Evolutionary conservation across 2,329 filamentous ascomycete genomes (phyloP).

Genomic region (Claviceps fusiformis): DNA sequence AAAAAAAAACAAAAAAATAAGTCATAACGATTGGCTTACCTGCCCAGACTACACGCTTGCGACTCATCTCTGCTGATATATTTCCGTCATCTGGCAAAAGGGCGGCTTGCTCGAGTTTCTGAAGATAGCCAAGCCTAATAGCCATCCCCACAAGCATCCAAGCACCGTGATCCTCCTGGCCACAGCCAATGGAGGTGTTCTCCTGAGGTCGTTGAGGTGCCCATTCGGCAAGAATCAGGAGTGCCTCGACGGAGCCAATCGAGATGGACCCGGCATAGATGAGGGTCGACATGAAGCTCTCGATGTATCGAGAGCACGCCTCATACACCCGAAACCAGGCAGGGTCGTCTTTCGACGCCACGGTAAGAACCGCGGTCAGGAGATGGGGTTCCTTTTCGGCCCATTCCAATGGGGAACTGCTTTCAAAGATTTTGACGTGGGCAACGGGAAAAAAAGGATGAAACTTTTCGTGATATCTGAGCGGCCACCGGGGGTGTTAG

Average conservation of each 20-base stretch:
- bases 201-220: slow-evolving; percentile 51
- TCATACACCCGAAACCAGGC: slow-evolving; percentile 50
- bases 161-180: slow-evolving; percentile 59
- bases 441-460: slow-evolving; percentile 60
- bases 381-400: slow-evolving; percentile 51
- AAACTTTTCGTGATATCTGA: slow-evolving; percentile 49
- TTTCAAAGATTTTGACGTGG: slow-evolving; percentile 42
- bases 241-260: slow-evolving; percentile 57
- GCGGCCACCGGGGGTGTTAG: slow-evolving; percentile 4
- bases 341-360: slow-evolving; percentile 57
- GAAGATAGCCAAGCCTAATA: slow-evolving; percentile 54
- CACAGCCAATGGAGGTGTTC: slow-evolving; percentile 51
- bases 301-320: slow-evolving; percentile 56
- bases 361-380: slow-evolving; percentile 55
- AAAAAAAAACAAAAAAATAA: too few species aligned
- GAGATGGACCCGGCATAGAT: slow-evolving; percentile 53
- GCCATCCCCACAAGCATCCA: slow-evolving; percentile 69
- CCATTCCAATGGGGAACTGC: slow-evolving; percentile 37
- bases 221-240: slow-evolving; percentile 61
- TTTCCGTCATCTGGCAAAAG: slow-evolving; percentile 46
- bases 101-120: slow-evolving; percentile 54
- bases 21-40: slow-evolving; percentile 17
- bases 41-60: slow-evolving; percentile 56
- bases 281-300: slow-evolving; percentile 51
- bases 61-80: slow-evolving; percentile 45